phyloP scores from a whole-genome alignment of 169 alveolate genomes.

The Plasmodium coatneyi region DNA sequence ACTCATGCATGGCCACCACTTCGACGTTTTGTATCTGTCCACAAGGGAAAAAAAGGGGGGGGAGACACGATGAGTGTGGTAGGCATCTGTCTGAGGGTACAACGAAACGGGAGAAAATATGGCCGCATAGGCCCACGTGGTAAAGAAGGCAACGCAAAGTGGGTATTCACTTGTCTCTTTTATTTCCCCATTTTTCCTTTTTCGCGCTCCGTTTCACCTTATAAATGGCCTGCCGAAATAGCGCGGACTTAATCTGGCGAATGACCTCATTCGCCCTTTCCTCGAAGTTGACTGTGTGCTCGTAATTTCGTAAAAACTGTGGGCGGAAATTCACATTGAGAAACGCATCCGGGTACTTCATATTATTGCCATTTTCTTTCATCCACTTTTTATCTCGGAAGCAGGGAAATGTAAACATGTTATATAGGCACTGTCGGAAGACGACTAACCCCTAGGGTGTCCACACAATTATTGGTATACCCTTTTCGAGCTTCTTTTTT shows the following conservation, averaged over 20 bases:
- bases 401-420: slow-evolving; percentile 66
- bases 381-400: slow-evolving; percentile 72
- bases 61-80: not conserved
- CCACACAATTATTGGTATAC: not conserved
- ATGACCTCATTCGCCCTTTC: slow-evolving; percentile 31
- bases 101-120: not conserved
- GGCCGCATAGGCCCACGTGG: not conserved
- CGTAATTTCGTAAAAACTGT: slow-evolving; percentile 60
- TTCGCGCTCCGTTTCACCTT: slow-evolving; percentile 18
- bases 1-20: slow-evolving; percentile 77
- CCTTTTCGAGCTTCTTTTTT: not conserved
- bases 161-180: not conserved
- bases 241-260: slow-evolving; percentile 45
- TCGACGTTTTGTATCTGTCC: slow-evolving; percentile 84
- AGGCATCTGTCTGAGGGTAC: not conserved
- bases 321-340: slow-evolving; percentile 68
- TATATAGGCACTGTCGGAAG: not conserved
- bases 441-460: not conserved
- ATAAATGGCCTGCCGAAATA: slow-evolving; percentile 67
- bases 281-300: slow-evolving; percentile 41
- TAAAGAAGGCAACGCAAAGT: not conserved
- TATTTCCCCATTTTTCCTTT: not conserved
- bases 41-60: not conserved
- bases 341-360: slow-evolving; percentile 53
- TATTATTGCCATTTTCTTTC: slow-evolving; percentile 58